phyloP scores from a whole-genome alignment of 345 rosid species.

The Salix koriyanagi region DNA sequence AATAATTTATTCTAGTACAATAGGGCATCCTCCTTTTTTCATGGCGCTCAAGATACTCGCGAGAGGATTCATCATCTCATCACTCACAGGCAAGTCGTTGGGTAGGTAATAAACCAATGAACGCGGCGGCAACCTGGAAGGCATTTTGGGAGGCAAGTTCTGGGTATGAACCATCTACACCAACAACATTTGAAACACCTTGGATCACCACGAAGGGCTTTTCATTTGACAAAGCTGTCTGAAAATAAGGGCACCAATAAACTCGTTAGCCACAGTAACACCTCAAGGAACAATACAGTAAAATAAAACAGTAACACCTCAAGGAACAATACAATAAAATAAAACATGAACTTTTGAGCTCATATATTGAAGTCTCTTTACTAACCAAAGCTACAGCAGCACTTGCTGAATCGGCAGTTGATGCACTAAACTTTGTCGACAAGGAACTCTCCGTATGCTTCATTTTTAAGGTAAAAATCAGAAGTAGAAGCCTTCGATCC shows the following conservation, averaged over 20 bases:
- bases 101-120: too few relatives aligned
- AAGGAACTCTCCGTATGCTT: not conserved
- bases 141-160: too few relatives aligned
- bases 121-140: too few relatives aligned
- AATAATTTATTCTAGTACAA: too few relatives aligned
- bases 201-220: not conserved
- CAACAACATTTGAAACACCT: not conserved
- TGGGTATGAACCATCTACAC: too few relatives aligned
- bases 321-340: not conserved
- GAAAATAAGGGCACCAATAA: not conserved
- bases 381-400: slow-evolving; percentile 2
- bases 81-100: too few relatives aligned
- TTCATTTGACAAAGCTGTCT: not conserved
- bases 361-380: not conserved
- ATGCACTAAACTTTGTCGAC: not conserved
- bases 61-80: too few relatives aligned
- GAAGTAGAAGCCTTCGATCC: not conserved
- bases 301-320: too few relatives aligned
- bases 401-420: not conserved
- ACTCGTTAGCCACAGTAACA: too few relatives aligned
- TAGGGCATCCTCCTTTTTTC: too few relatives aligned
- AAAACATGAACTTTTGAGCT: too few relatives aligned
- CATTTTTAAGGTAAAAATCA: not conserved
- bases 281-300: not conserved
- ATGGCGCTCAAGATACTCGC: too few relatives aligned